A percentile compares a stretch with the other conserved stretches of the same genome.
phyloP scores from a whole-genome alignment of 2,329 filamentous ascomycete genomes.

The Ascochyta viciae-villosae region DNA sequence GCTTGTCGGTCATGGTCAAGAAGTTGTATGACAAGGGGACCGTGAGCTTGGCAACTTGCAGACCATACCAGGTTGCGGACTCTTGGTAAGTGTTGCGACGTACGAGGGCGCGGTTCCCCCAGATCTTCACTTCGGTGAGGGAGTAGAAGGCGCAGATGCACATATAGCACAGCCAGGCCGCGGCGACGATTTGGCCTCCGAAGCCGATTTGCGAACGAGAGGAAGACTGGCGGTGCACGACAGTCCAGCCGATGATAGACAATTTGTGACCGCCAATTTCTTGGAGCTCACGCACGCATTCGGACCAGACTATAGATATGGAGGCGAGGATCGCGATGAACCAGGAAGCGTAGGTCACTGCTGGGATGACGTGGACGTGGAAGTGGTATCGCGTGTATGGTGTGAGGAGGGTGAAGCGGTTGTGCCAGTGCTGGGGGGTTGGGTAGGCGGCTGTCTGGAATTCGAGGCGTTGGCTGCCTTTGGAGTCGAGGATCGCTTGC shows the following conservation, averaged over 20 bases:
- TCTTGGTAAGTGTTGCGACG: conserved; percentile 90
- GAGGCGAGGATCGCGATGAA: conserved; percentile 76
- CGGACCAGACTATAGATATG: conserved; percentile 87
- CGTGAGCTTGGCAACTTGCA: conserved; percentile 89
- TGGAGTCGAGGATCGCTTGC: conserved; percentile 84
- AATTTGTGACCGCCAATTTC: conserved; percentile 65
- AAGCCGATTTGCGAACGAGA: conserved; percentile 81
- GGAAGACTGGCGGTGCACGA: conserved; percentile 77
- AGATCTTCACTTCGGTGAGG: conserved; percentile 93
- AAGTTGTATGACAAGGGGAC: conserved; percentile 97
- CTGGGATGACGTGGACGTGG: conserved; percentile 76
- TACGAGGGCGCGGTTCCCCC: conserved; percentile 92
- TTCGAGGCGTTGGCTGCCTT: conserved; percentile 79
- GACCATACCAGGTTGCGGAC: conserved; percentile 93
- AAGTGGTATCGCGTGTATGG: conserved; percentile 83
- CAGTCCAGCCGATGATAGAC: conserved; percentile 72
- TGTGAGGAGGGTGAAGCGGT: conserved; percentile 62
- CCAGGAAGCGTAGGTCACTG: conserved; percentile 69
- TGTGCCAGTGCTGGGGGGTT: conserved; percentile 57
- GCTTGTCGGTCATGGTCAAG: conserved; percentile 80
- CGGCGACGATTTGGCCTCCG: conserved; percentile 82
- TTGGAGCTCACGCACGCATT: conserved; percentile 81
- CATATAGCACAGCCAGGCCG: conserved; percentile 96
- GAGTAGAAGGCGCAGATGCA: conserved; percentile 85
- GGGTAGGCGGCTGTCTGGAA: conserved; percentile 65